Evolutionary conservation across 2,329 filamentous ascomycete species (phyloP).

Genomic region (Penicillium vulpinum): DNA sequence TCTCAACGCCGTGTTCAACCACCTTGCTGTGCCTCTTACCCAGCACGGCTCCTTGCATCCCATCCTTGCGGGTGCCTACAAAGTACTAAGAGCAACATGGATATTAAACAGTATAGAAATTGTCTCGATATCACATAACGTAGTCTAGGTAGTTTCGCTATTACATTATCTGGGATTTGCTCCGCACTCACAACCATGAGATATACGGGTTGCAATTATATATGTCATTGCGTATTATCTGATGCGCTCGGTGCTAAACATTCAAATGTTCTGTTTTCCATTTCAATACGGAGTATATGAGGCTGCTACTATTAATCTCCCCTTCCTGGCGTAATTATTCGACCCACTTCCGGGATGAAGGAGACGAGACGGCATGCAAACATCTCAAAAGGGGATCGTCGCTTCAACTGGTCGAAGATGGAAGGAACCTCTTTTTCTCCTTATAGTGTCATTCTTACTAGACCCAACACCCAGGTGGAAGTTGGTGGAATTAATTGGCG

Average conservation of each 20-base stretch:
- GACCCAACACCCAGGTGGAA: not conserved
- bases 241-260: not conserved
- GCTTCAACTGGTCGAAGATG: not conserved
- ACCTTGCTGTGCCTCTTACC: conserved; percentile 14
- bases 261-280: not conserved
- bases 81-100: not conserved
- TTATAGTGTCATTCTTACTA: not conserved
- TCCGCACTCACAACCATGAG: not conserved
- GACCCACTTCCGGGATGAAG: conserved; percentile 3
- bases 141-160: not conserved
- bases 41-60: conserved; percentile 30
- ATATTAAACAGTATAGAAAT: not conserved
- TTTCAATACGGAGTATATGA: conserved; percentile 1
- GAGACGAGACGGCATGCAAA: conserved; percentile 6
- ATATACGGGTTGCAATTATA: not conserved
- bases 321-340: conserved; percentile 7
- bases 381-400: not conserved
- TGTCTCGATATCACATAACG: not conserved
- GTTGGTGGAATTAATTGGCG: not conserved
- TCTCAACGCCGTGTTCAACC: conserved; percentile 5
- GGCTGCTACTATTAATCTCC: conserved; percentile 1
- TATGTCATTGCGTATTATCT: conserved; percentile 1
- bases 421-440: not conserved
- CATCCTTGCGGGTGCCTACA: conserved; percentile 25
- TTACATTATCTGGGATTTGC: not conserved